These are phyloP conservation scores for Metarhizium rileyi DNA, from an alignment of 2,329 filamentous ascomycete species.

Conservation along the genomic window DNA sequence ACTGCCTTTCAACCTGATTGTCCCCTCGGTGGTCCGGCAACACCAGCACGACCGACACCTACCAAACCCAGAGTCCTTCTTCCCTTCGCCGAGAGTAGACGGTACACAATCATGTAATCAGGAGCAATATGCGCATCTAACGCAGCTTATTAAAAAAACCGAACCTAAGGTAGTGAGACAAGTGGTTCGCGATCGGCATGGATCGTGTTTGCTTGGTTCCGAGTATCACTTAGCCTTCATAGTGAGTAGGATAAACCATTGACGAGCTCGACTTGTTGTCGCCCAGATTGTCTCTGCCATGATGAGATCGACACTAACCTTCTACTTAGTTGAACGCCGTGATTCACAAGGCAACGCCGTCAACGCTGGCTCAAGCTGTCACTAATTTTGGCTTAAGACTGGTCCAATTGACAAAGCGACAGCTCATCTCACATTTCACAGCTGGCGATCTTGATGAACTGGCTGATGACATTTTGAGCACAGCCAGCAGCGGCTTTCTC, in stretches of 20 bases:
- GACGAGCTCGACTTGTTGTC: not conserved
- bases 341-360: conserved; percentile 32
- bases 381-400: conserved; percentile 37
- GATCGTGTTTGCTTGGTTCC: conserved; percentile 38
- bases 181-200: conserved; percentile 39
- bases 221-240: conserved; percentile 44
- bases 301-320: conserved; percentile 14
- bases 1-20: not conserved
- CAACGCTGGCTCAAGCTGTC: conserved; percentile 29
- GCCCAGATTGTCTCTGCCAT: not conserved
- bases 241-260: conserved; percentile 27
- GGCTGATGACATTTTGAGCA: conserved; percentile 32
- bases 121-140: conserved; percentile 10
- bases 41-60: not conserved
- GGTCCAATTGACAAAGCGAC: conserved; percentile 27
- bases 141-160: conserved; percentile 26
- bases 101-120: not conserved
- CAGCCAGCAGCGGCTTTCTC: conserved; percentile 38
- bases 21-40: not conserved
- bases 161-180: conserved; percentile 36
- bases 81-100: not conserved
- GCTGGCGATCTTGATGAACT: conserved; percentile 35
- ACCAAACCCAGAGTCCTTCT: not conserved
- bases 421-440: conserved; percentile 32
- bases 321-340: conserved; percentile 36